phyloP scores from a whole-genome alignment of 2,329 filamentous ascomycete genomes.

The Podosphaera xanthii region DNA sequence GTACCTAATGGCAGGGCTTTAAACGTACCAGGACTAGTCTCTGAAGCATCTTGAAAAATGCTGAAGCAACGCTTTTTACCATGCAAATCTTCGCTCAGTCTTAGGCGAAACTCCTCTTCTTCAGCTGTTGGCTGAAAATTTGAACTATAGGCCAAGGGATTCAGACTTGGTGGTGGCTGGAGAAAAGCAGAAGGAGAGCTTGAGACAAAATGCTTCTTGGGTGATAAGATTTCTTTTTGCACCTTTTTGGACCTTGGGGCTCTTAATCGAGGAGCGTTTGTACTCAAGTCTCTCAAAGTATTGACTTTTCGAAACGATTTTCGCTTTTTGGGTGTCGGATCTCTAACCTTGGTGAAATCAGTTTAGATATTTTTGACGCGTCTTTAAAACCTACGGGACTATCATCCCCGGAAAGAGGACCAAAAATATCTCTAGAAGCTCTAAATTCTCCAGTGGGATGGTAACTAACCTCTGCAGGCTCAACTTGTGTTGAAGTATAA shows the following conservation, averaged over 20 bases:
- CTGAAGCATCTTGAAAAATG: constrained; percentile 13
- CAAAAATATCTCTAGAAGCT: constrained; percentile 34
- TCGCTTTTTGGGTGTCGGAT: constrained; percentile 13
- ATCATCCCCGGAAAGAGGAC: constrained; percentile 28
- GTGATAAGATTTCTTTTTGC: constrained; percentile 6
- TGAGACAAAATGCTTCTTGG: constrained; percentile 1
- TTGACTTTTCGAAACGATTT: constrained; percentile 8
- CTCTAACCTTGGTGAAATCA: constrained; percentile 6
- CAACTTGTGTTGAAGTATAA: constrained; percentile 37
- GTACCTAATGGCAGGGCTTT: background rate
- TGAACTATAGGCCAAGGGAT: constrained; percentile 7
- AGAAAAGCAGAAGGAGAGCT: constrained; percentile 4
- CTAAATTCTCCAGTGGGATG: constrained; percentile 26
- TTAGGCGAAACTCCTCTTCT: constrained; percentile 16
- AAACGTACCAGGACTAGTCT: constrained; percentile 12
- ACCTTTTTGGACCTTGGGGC: constrained; percentile 6
- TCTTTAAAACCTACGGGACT: constrained; percentile 23
- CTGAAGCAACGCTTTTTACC: constrained; percentile 12
- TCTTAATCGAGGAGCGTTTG: constrained; percentile 11
- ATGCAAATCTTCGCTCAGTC: constrained; percentile 8
- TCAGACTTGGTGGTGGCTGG: constrained; percentile 7
- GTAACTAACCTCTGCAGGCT: constrained; percentile 42
- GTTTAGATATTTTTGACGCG: background rate
- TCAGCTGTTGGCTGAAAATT: constrained; percentile 10
- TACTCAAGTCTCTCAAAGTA: constrained; percentile 7